Evolutionary conservation across 2,329 filamentous ascomycete species (phyloP).

Genomic region (Fusarium annulatum): DNA sequence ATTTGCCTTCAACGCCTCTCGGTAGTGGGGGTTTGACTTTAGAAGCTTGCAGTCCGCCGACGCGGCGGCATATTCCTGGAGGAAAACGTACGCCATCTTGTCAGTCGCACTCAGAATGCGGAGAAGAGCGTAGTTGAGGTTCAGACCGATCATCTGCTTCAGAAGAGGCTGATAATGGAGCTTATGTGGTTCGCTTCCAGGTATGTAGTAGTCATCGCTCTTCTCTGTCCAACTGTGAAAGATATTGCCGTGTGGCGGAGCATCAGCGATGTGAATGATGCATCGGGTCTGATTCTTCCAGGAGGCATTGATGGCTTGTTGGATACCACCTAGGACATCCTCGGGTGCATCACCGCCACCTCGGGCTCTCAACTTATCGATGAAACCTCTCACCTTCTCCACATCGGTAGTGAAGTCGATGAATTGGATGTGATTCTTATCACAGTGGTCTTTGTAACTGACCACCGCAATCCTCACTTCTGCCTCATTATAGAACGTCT

Average conservation of each 20-base stretch:
- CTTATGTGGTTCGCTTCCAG: constrained; percentile 10
- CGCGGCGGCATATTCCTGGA: constrained; percentile 9
- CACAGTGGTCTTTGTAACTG: constrained; percentile 51
- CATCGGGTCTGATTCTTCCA: constrained; percentile 51
- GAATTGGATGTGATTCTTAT: constrained; percentile 12
- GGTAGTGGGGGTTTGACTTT: not conserved
- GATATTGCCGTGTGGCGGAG: constrained; percentile 15
- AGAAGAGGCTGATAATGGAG: constrained; percentile 13
- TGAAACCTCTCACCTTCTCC: not conserved
- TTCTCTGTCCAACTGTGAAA: not conserved
- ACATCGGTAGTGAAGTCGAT: constrained; percentile 25
- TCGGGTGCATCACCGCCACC: constrained; percentile 50
- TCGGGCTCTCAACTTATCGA: not conserved
- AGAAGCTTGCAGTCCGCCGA: constrained; percentile 16
- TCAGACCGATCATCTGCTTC: constrained; percentile 19
- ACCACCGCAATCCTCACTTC: constrained; percentile 52
- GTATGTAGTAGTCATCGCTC: not conserved
- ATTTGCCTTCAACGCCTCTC: not conserved
- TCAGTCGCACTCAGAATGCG: constrained; percentile 6
- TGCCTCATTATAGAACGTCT: constrained; percentile 48
- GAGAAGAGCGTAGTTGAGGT: constrained; percentile 26
- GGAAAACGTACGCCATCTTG: not conserved
- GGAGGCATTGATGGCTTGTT: constrained; percentile 45
- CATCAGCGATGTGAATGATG: constrained; percentile 31
- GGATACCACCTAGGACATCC: constrained; percentile 51